Evolutionary conservation across 768 basidiomycete genomes (phyloP).

Genomic region (Naematelia aurantialba): DNA sequence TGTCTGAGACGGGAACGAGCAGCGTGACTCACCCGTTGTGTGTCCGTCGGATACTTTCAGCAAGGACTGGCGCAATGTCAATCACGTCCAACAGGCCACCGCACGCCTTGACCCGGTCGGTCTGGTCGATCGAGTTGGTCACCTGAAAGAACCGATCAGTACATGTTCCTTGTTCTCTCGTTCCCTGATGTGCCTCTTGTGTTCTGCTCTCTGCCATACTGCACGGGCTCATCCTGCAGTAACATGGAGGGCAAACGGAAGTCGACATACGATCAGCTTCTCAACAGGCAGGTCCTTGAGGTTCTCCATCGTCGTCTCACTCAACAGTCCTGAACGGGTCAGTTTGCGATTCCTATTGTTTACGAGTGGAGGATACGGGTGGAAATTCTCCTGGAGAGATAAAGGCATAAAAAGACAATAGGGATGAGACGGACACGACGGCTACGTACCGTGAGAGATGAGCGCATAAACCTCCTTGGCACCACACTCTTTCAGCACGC

Average conservation of each 20-base stretch:
- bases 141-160: constrained; percentile 19
- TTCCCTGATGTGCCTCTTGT: too few relatives aligned
- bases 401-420: not conserved
- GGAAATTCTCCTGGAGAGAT: not conserved
- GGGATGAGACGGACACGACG: too few relatives aligned
- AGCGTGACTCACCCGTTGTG: constrained; percentile 66
- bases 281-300: constrained; percentile 73
- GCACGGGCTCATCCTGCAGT: too few relatives aligned
- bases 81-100: constrained; percentile 86
- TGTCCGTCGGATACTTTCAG: constrained; percentile 90
- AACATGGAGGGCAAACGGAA: too few relatives aligned
- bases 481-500: constrained; percentile 82
- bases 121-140: constrained; percentile 95
- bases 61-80: constrained; percentile 89
- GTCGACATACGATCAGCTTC: constrained; percentile 72
- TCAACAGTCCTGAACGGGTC: constrained; percentile 65
- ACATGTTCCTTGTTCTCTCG: too few relatives aligned
- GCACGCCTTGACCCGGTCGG: constrained; percentile 61
- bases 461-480: constrained; percentile 81
- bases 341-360: not conserved
- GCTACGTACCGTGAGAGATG: constrained; percentile 70
- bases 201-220: too few relatives aligned
- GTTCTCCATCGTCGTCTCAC: constrained; percentile 75
- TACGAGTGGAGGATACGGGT: not conserved
- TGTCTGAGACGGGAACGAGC: not conserved